Conservation (phyloP, 2,329 filamentous ascomycete species). For the Ascochyta rabiei region DNA sequence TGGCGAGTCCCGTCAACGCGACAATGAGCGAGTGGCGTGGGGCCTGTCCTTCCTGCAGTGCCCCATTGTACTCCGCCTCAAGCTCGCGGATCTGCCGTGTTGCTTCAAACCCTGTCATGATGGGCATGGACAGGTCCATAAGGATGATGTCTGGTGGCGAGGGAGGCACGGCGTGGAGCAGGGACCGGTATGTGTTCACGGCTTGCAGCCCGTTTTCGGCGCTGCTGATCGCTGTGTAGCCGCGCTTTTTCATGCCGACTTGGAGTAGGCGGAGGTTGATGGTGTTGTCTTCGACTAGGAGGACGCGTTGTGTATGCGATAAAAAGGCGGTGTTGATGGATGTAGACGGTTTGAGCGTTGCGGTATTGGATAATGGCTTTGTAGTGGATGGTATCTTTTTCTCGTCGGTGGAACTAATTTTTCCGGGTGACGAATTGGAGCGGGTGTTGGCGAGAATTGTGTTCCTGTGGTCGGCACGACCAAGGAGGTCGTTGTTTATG, state of each 20-base stretch:
- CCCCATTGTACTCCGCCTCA: constrained; percentile 15
- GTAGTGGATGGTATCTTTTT: background rate
- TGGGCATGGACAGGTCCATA: constrained; percentile 38
- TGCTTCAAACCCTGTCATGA: constrained; percentile 38
- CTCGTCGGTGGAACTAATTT: background rate
- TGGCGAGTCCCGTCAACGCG: constrained; percentile 33
- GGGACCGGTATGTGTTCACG: constrained; percentile 24
- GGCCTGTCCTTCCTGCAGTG: background rate
- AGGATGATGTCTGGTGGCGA: constrained; percentile 17
- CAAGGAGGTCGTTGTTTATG: background rate
- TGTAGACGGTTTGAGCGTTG: background rate
- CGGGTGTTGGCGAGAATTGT: background rate
- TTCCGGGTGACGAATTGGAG: background rate
- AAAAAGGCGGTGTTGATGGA: background rate
- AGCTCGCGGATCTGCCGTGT: constrained; percentile 34
- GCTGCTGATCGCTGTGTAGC: constrained; percentile 18
- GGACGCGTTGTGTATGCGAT: constrained; percentile 15
- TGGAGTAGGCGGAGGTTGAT: constrained; percentile 42
- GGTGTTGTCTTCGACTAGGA: constrained; percentile 46
- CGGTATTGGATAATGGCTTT: background rate
- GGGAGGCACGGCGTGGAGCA: constrained; percentile 7
- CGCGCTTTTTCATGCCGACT: constrained; percentile 32
- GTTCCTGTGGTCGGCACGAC: background rate
- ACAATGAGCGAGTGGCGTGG: constrained; percentile 6
- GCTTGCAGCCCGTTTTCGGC: constrained; percentile 37